Conservation (phyloP, 345 rosid species). For the Ricinus communis region DNA sequence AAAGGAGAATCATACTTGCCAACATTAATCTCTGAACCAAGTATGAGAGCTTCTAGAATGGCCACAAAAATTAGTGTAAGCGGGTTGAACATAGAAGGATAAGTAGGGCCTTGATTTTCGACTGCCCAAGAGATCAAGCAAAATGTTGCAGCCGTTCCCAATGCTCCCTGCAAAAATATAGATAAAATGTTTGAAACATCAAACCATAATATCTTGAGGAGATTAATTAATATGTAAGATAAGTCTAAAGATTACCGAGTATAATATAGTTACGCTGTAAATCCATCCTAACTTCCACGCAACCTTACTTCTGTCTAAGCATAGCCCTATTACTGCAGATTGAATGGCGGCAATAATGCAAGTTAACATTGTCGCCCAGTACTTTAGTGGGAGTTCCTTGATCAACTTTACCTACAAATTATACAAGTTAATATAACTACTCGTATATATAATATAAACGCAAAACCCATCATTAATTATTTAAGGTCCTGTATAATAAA, state of each 20-base stretch:
- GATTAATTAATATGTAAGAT: no score
- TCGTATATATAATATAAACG: slow-evolving; percentile 28
- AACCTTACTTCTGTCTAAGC: slow-evolving; percentile 23
- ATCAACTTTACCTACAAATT: slow-evolving; percentile 35
- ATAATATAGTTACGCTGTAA: slow-evolving; percentile 42
- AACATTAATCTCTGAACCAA: slow-evolving; percentile 32
- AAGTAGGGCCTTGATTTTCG: slow-evolving; percentile 47
- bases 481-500: background rate
- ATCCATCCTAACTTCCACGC: slow-evolving; percentile 43
- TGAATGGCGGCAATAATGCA: slow-evolving; percentile 41
- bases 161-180: slow-evolving; percentile 35
- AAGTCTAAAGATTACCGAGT: slow-evolving; percentile 40
- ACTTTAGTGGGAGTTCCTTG: slow-evolving; percentile 38
- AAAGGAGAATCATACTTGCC: slow-evolving; percentile 33
- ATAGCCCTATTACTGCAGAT: slow-evolving; percentile 32
- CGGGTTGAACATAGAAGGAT: slow-evolving; percentile 57
- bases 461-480: no score
- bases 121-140: slow-evolving; percentile 36
- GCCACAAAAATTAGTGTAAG: slow-evolving; percentile 42
- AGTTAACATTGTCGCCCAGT: slow-evolving; percentile 45
- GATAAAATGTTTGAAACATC: background rate
- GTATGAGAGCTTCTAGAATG: slow-evolving; percentile 36
- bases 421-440: background rate
- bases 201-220: no score
- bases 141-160: slow-evolving; percentile 43